Percentiles rank a stretch among this genome's conserved stretches.
These are phyloP conservation scores for Candida ovalis DNA, from an alignment of 805 yeast genomes.

Conservation along the genomic window DNA sequence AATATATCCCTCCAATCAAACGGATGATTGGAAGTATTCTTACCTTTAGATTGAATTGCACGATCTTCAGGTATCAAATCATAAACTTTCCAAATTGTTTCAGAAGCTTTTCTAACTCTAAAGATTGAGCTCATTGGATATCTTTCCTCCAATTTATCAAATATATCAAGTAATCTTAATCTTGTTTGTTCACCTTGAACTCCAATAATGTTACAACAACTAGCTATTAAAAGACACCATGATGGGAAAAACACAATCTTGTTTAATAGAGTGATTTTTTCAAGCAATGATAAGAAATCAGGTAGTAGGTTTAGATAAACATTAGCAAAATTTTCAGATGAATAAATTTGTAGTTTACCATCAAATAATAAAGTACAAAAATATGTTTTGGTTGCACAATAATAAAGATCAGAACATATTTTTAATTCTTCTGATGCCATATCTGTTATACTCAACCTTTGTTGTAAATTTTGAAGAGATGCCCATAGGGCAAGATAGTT, in stretches of 20 bases:
- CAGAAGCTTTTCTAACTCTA: conserved; percentile 17
- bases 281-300: conserved; percentile 3
- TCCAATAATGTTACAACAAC: conserved; percentile 9
- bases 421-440: conserved; percentile 3
- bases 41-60: not conserved
- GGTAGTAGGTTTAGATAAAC: conserved; percentile 2
- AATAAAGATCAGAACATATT: conserved; percentile 16
- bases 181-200: conserved; percentile 12
- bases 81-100: conserved; percentile 24
- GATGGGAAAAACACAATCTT: conserved; percentile 20
- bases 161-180: conserved; percentile 15
- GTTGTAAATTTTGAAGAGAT: conserved; percentile 4
- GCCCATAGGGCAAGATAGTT: conserved; percentile 5
- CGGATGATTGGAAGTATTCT: not conserved
- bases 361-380: conserved; percentile 7
- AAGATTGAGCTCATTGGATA: conserved; percentile 24
- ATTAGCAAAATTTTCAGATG: conserved; percentile 3
- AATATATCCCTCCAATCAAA: conserved; percentile 1
- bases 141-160: conserved; percentile 13
- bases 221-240: conserved; percentile 25
- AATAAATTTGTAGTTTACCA: conserved; percentile 1
- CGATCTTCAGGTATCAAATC: conserved; percentile 11
- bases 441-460: not conserved
- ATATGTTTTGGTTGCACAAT: conserved; percentile 11
- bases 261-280: conserved; percentile 2